Percentiles rank a stretch among this genome's conserved stretches.
phyloP scores from a whole-genome alignment of 257 asterid species.

The Echium plantagineum region DNA sequence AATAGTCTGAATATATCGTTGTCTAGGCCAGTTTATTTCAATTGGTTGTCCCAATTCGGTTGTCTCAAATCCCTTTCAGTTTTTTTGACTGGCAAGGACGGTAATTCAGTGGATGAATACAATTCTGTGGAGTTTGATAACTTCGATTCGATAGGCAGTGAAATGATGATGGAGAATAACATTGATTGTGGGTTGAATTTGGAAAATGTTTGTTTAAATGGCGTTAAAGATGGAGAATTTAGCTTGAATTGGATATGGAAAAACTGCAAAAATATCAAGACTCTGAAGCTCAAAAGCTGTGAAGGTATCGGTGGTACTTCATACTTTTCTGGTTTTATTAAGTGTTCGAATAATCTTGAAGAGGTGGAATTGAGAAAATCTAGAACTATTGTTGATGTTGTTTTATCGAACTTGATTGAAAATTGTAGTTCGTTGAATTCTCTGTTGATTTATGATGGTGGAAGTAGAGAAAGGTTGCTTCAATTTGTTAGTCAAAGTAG shows the following conservation, averaged over 20 bases:
- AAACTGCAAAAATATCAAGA: conserved; percentile 42
- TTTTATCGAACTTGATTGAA: conserved; percentile 38
- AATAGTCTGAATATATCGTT: conserved; percentile 38
- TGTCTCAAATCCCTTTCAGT: conserved; percentile 41
- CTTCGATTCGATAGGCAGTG: too few relatives aligned
- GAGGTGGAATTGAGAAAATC: conserved; percentile 54
- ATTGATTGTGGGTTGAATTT: conserved; percentile 30
- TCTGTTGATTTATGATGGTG: conserved; percentile 60
- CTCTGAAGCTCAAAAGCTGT: conserved; percentile 45
- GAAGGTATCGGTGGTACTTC: conserved; percentile 55
- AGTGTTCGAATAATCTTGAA: conserved; percentile 22
- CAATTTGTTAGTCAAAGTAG: conserved; percentile 42
- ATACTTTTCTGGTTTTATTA: conserved; percentile 34
- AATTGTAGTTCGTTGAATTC: conserved; percentile 32
- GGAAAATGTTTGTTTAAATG: conserved; percentile 41
- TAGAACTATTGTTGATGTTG: conserved; percentile 37
- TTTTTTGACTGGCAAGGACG: conserved; percentile 12
- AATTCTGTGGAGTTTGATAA: conserved; percentile 3
- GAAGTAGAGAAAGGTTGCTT: conserved; percentile 49
- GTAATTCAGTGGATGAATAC: neutral
- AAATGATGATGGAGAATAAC: neutral
- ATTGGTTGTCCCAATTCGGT: conserved; percentile 36
- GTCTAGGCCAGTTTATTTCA: conserved; percentile 36
- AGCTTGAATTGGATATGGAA: conserved; percentile 52
- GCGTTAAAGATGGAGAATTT: conserved; percentile 34